Conservation (phyloP, 371 early-diverging fungal genomes). For the Apophysomyces sp. region DNA sequence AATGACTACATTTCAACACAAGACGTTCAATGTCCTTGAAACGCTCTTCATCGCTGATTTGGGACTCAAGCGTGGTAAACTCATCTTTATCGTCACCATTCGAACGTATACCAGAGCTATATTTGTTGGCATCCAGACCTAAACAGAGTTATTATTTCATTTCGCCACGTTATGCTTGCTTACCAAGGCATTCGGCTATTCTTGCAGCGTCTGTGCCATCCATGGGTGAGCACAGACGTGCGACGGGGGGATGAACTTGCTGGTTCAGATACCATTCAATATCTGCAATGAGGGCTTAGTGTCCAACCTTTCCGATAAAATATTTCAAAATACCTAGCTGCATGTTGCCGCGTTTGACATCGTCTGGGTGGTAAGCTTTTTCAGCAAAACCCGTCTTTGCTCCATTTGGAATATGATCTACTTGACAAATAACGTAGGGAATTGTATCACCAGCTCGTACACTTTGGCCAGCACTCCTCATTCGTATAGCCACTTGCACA, state of each 20-base stretch:
- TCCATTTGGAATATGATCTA: constrained; percentile 39
- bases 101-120: constrained; percentile 26
- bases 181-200: constrained; percentile 87
- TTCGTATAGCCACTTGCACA: constrained; percentile 92
- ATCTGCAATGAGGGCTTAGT: constrained; percentile 50
- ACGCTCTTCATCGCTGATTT: constrained; percentile 81
- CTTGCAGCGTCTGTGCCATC: constrained; percentile 82
- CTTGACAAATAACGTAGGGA: constrained; percentile 93
- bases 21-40: constrained; percentile 73
- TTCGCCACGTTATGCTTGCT: neutral
- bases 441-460: constrained; percentile 92
- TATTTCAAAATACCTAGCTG: constrained; percentile 49
- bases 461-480: constrained; percentile 72
- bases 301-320: neutral
- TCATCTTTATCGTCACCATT: constrained; percentile 44
- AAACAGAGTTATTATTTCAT: neutral
- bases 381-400: constrained; percentile 64
- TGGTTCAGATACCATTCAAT: constrained; percentile 96
- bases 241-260: constrained; percentile 97
- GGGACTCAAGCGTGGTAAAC: constrained; percentile 78
- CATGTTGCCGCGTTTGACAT: constrained; percentile 64
- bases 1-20: constrained; percentile 62
- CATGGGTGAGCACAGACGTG: constrained; percentile 86
- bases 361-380: constrained; percentile 91
- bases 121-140: constrained; percentile 72